Percentiles rank a stretch among this genome's conserved stretches.
Evolutionary conservation across 257 asterid species (phyloP).

Genomic region (Lycium ferocissimum): DNA sequence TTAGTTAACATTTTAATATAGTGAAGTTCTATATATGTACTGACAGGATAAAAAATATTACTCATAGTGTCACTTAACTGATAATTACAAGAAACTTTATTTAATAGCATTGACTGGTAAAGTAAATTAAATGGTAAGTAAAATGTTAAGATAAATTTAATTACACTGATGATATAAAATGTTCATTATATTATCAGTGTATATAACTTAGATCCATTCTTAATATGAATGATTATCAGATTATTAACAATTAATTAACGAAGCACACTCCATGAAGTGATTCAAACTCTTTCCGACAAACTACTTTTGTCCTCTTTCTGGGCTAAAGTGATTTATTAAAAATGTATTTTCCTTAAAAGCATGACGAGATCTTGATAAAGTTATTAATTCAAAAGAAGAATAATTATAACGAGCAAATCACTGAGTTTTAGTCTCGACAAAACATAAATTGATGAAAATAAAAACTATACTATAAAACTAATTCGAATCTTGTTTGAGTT

Average conservation of each 20-base stretch:
- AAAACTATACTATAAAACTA: background rate
- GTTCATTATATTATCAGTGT: background rate
- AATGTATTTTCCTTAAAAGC: background rate
- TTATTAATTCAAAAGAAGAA: background rate
- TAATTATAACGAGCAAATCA: background rate
- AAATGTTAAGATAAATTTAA: background rate
- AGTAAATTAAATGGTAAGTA: background rate
- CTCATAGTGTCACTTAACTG: background rate
- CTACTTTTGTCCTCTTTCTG: background rate
- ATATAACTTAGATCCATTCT: background rate
- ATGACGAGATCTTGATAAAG: slow-evolving; percentile 18
- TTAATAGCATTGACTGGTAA: background rate
- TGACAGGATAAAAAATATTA: background rate
- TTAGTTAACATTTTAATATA: background rate
- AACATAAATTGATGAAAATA: background rate
- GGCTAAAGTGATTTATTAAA: slow-evolving; percentile 4
- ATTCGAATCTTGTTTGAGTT: background rate
- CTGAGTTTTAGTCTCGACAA: background rate
- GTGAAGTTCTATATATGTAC: background rate
- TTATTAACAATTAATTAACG: background rate
- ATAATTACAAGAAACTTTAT: background rate
- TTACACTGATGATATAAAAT: background rate
- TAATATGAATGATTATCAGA: background rate
- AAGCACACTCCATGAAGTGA: background rate
- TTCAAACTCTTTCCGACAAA: slow-evolving; percentile 3